Evolutionary conservation across 352 stramenopile genomes (phyloP).

Genomic region (Pythium volutum): DNA sequence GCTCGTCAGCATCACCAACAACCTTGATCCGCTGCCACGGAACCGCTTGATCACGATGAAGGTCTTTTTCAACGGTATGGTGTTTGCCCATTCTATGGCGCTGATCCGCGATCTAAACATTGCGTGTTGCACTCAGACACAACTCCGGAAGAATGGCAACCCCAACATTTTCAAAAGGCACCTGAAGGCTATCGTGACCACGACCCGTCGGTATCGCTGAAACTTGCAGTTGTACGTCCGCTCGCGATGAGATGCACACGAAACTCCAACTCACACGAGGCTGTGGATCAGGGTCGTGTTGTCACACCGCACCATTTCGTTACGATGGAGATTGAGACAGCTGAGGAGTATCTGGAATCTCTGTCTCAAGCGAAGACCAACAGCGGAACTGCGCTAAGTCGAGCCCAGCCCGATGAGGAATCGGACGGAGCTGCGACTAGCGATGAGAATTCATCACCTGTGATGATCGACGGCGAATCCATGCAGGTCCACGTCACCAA

Average conservation of each 20-base stretch:
- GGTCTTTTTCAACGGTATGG: slow-evolving; percentile 35
- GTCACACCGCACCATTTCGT: slow-evolving; percentile 35
- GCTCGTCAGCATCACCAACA: slow-evolving; percentile 44
- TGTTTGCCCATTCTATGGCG: not conserved
- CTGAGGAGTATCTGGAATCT: slow-evolving; percentile 25
- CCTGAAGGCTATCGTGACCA: slow-evolving; percentile 16
- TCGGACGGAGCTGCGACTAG: not conserved
- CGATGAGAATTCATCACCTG: not conserved
- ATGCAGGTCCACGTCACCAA: not conserved
- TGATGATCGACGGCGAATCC: not conserved
- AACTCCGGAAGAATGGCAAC: slow-evolving; percentile 33
- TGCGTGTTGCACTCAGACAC: not conserved
- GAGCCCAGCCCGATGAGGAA: slow-evolving; percentile 9
- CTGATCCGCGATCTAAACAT: not conserved
- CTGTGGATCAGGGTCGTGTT: slow-evolving; percentile 29
- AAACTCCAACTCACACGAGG: not conserved
- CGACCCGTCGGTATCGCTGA: slow-evolving; percentile 25
- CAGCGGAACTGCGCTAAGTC: not conserved
- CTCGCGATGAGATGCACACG: no score
- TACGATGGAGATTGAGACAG: slow-evolving; percentile 32
- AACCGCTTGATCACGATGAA: slow-evolving; percentile 46
- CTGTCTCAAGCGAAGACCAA: slow-evolving; percentile 13
- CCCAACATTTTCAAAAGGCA: slow-evolving; percentile 31
- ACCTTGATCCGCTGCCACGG: slow-evolving; percentile 31
- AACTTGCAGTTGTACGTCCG: slow-evolving; percentile 31